Evolutionary conservation across 495 filamentous ascomycete genomes (phyloP).

Genomic region (Penicillium tannophilum): DNA sequence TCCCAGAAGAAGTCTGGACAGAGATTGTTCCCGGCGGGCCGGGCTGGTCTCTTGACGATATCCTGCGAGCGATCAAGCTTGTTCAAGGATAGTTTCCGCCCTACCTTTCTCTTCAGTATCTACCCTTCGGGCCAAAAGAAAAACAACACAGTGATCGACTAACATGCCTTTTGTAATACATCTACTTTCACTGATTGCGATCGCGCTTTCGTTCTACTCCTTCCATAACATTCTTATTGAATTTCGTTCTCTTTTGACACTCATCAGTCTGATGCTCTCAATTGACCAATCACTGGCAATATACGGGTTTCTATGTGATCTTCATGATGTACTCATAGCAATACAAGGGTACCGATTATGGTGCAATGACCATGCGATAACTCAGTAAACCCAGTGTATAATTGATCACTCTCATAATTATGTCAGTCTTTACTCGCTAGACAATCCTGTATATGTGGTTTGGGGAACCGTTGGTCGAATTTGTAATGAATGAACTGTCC

Average conservation of each 20-base stretch:
- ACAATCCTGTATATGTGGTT: too few species aligned
- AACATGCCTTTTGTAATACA: not conserved
- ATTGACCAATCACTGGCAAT: not conserved
- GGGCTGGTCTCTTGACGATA: constrained; percentile 64
- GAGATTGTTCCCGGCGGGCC: constrained; percentile 66
- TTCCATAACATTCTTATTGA: not conserved
- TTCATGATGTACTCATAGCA: not conserved
- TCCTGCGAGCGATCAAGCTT: constrained; percentile 62
- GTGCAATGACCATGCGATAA: not conserved
- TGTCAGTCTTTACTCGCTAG: too few species aligned
- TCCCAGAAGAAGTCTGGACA: constrained; percentile 68
- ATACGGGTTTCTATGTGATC: not conserved
- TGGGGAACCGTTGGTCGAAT: too few species aligned
- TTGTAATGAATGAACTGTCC: too few species aligned
- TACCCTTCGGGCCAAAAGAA: not conserved
- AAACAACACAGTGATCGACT: not conserved
- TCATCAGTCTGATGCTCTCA: not conserved
- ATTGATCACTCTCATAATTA: too few species aligned
- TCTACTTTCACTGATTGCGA: not conserved
- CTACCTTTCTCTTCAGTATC: not conserved
- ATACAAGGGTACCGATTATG: not conserved
- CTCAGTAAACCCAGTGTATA: not conserved
- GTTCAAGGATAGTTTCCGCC: constrained; percentile 14
- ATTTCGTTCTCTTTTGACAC: not conserved
- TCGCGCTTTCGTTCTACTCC: not conserved